A percentile compares a stretch with the other conserved stretches of the same genome.
These are phyloP conservation scores for Boletellus sp. DNA, from an alignment of 768 basidiomycete species.

Conservation along the genomic window DNA sequence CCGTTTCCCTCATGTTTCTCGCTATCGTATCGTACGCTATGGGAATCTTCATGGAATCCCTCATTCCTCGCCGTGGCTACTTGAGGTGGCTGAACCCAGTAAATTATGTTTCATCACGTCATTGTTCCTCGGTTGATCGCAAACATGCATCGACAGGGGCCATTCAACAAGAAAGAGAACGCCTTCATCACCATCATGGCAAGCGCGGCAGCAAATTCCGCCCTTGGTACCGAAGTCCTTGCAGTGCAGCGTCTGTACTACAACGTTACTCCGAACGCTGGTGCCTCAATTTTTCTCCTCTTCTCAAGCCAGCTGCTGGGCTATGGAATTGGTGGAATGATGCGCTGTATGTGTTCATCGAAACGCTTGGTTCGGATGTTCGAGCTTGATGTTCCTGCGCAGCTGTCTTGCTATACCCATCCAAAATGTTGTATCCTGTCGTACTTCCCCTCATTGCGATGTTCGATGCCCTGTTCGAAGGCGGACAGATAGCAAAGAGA, in stretches of 20 bases:
- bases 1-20: slow-evolving; percentile 52
- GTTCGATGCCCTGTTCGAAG: slow-evolving; percentile 39
- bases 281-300: slow-evolving; percentile 42
- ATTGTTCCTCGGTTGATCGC: too few relatives aligned
- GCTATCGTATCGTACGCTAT: slow-evolving; percentile 50
- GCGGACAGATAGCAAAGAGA: slow-evolving; percentile 36
- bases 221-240: slow-evolving; percentile 51
- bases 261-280: slow-evolving; percentile 47
- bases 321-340: slow-evolving; percentile 52
- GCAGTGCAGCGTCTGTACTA: slow-evolving; percentile 54
- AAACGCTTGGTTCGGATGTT: too few relatives aligned
- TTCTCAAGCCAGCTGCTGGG: slow-evolving; percentile 38
- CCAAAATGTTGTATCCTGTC: slow-evolving; percentile 42
- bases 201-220: slow-evolving; percentile 51
- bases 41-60: slow-evolving; percentile 43
- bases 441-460: slow-evolving; percentile 23
- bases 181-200: slow-evolving; percentile 58
- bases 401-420: slow-evolving; percentile 36
- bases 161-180: slow-evolving; percentile 60
- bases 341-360: slow-evolving; percentile 37
- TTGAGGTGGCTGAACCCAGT: slow-evolving; percentile 53
- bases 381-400: too few relatives aligned
- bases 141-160: slow-evolving; percentile 33
- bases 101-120: background rate
- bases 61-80: slow-evolving; percentile 44